Base-by-base conservation (phyloP, 441 rosid genomes). In the Corymbia citriodora region DNA sequence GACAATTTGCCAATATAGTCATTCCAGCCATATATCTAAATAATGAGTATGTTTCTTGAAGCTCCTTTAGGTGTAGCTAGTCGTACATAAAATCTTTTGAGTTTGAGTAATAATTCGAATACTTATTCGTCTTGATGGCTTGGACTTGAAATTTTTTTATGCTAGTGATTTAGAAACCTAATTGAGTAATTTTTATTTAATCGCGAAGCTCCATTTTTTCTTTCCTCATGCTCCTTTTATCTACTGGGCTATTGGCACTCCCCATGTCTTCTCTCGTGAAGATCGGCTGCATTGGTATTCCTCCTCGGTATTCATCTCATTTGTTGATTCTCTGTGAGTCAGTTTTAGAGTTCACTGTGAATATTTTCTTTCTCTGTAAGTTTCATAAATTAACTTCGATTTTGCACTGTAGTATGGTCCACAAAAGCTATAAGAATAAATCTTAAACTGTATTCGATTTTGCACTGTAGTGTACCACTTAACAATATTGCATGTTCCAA, bases 1-100 rank as follows among this genome's bases (percentile, higher is more conserved):
- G 0, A 59, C 3, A 0, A 59, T 59, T 59, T 25, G 65, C 0
- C 10, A 10, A 59, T 2, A 4, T 59, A 59, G n/a, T 59, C 65
- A 10, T 25, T 59, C 14, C 1, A 0, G 65, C n/a, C 25, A 59
- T 23, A 59, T 59, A 59, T 59, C 65, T 29, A 59, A 23, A 59
- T 0, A 59, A 59, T 0, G 25, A 14, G 0, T 25, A 59, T 59
- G 65, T 59, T 59, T n/a, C n/a, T 59, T 59, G 3, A 25, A 59
- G 65, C 14, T 59, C n/a, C 1, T 59, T 59, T 59, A 0, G 25
- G 25, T 59, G 65, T 59, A 59, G 65, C 65, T 59, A 1, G n/a
- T 25, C 1, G 5, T 59, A 25, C 25, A 0, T 59, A 59, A 59
- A 0, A 0, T 10, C 1, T 25, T 59, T 59, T 59, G 14, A 59